A percentile compares a stretch with the other conserved stretches of the same genome.
phyloP scores from a whole-genome alignment of 2,329 filamentous ascomycete species.

The Penicillium sp. region DNA sequence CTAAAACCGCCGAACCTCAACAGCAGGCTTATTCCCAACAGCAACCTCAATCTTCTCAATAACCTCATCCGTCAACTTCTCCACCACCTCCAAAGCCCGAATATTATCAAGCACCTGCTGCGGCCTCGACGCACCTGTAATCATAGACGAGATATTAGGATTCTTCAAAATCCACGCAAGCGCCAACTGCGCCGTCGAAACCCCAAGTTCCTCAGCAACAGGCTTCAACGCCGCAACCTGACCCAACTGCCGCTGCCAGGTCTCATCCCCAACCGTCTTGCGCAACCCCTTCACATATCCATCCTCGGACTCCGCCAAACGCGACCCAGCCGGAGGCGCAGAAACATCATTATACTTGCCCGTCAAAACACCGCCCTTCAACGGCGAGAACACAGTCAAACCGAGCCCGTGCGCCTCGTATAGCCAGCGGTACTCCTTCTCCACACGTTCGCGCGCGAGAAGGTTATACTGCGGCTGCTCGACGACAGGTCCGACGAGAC shows the following conservation, averaged over 20 bases:
- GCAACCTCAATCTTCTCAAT: constrained; percentile 49
- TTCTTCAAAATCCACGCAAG: constrained; percentile 60
- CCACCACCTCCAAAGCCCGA: constrained; percentile 45
- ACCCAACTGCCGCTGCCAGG: constrained; percentile 25
- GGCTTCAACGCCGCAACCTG: constrained; percentile 49
- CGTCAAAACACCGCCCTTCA: constrained; percentile 61
- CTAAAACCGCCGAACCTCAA: constrained; percentile 22
- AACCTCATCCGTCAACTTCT: constrained; percentile 46
- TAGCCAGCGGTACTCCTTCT: constrained; percentile 61
- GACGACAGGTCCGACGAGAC: constrained; percentile 63
- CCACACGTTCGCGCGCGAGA: constrained; percentile 61
- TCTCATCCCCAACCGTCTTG: constrained; percentile 46
- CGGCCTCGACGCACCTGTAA: constrained; percentile 50
- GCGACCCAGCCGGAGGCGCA: constrained; percentile 56
- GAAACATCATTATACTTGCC: constrained; percentile 63
- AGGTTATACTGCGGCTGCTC: constrained; percentile 70
- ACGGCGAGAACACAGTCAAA: constrained; percentile 63
- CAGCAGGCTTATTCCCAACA: constrained; percentile 20
- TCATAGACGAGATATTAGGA: constrained; percentile 54
- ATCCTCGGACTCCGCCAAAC: constrained; percentile 57
- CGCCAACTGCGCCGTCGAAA: constrained; percentile 57
- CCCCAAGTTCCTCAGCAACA: constrained; percentile 64
- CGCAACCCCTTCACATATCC: constrained; percentile 53
- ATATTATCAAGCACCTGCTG: constrained; percentile 46
- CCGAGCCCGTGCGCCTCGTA: constrained; percentile 62